A percentile compares a stretch with the other conserved stretches of the same genome.
phyloP scores from a whole-genome alignment of 1,139 yeast species.

The Diutina pseudorugosa region DNA sequence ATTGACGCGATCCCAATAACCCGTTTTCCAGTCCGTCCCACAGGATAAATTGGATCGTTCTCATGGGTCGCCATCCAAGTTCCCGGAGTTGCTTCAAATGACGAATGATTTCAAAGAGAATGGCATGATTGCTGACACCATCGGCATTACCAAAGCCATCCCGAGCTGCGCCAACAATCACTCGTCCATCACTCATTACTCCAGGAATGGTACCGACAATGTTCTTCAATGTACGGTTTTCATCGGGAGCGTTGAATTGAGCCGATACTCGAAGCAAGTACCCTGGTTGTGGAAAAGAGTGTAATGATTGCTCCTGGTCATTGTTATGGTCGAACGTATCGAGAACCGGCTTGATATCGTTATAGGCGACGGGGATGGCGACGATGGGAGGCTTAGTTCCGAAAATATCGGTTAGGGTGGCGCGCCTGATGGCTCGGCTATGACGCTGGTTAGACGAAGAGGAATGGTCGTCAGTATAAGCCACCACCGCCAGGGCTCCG shows the following conservation, averaged over 20 bases:
- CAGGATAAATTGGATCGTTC: constrained; percentile 29
- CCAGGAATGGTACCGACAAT: constrained; percentile 27
- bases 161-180: constrained; percentile 30
- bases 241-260: constrained; percentile 8
- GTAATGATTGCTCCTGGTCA: constrained; percentile 5
- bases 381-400: constrained; percentile 14
- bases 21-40: constrained; percentile 33
- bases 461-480: constrained; percentile 13
- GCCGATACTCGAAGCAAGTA: constrained; percentile 13
- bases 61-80: constrained; percentile 33
- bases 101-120: constrained; percentile 29
- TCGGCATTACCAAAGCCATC: constrained; percentile 27
- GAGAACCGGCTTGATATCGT: constrained; percentile 21
- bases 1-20: constrained; percentile 19
- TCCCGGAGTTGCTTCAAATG: constrained; percentile 20
- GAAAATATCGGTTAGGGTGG: constrained; percentile 6
- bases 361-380: constrained; percentile 20
- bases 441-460: constrained; percentile 10
- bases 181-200: constrained; percentile 28
- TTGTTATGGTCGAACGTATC: constrained; percentile 12
- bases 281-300: constrained; percentile 16
- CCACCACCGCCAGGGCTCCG: constrained; percentile 21
- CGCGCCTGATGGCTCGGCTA: constrained; percentile 12
- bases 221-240: constrained; percentile 16
- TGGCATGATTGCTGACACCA: constrained; percentile 30